These are phyloP conservation scores for Ophidiomyces ophidiicola DNA, from an alignment of 2,329 filamentous ascomycete species.

Conservation along the genomic window DNA sequence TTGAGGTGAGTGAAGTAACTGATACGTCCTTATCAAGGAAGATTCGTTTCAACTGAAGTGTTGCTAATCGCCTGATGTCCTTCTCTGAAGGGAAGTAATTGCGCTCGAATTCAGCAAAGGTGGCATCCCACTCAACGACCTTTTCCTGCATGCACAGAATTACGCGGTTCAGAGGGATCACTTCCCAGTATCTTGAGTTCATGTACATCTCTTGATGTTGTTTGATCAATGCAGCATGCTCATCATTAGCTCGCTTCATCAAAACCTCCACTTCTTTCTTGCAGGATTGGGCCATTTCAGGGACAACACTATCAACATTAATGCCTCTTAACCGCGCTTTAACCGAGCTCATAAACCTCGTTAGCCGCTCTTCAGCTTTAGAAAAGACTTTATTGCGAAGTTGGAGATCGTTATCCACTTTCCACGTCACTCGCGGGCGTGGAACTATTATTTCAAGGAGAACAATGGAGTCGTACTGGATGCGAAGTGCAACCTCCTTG, in stretches of 20 bases:
- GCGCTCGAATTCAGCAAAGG: slow-evolving; percentile 79
- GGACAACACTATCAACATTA: slow-evolving; percentile 77
- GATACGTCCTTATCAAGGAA: slow-evolving; percentile 80
- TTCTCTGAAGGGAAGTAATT: slow-evolving; percentile 92
- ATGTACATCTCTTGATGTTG: slow-evolving; percentile 85
- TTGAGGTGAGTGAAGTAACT: slow-evolving; percentile 57
- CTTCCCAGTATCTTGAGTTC: slow-evolving; percentile 89
- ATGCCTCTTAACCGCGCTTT: slow-evolving; percentile 74
- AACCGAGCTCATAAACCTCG: slow-evolving; percentile 78
- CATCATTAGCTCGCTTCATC: slow-evolving; percentile 67
- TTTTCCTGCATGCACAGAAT: slow-evolving; percentile 85
- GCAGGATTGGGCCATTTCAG: slow-evolving; percentile 74
- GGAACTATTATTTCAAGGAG: slow-evolving; percentile 91
- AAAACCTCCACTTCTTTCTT: slow-evolving; percentile 68
- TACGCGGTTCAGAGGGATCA: slow-evolving; percentile 82
- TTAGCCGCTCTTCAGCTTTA: slow-evolving; percentile 68
- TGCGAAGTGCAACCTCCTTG: slow-evolving; percentile 68
- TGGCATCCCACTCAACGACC: slow-evolving; percentile 83
- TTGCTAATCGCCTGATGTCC: slow-evolving; percentile 83
- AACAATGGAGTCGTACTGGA: slow-evolving; percentile 87
- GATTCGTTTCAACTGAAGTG: slow-evolving; percentile 84
- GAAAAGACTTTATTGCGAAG: slow-evolving; percentile 86
- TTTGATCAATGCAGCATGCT: slow-evolving; percentile 59
- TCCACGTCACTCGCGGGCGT: slow-evolving; percentile 84
- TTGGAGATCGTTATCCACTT: slow-evolving; percentile 83